Percentiles rank a stretch among this genome's conserved stretches.
These are phyloP conservation scores for Talaromyces verruculosus DNA, from an alignment of 2,329 filamentous ascomycete genomes.

Conservation along the genomic window DNA sequence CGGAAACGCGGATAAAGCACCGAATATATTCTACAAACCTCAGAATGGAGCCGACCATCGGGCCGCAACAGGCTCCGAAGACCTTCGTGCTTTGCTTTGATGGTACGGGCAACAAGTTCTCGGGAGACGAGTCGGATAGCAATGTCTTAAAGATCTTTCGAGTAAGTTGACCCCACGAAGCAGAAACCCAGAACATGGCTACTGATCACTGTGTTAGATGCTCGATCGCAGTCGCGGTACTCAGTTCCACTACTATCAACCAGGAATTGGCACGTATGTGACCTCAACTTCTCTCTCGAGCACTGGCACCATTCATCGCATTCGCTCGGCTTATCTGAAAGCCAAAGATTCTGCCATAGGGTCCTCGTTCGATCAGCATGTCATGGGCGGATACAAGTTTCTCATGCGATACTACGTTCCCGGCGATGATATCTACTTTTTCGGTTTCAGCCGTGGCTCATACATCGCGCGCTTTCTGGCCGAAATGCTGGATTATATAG, in stretches of 20 bases:
- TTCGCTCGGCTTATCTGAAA: slow-evolving; percentile 53
- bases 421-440: slow-evolving; percentile 64
- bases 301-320: slow-evolving; percentile 42
- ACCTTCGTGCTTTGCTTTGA: slow-evolving; percentile 47
- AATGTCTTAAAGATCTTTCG: slow-evolving; percentile 51
- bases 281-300: slow-evolving; percentile 37
- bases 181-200: neutral
- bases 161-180: slow-evolving; percentile 28
- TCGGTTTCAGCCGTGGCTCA: slow-evolving; percentile 70
- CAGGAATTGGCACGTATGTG: slow-evolving; percentile 49
- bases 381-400: slow-evolving; percentile 79
- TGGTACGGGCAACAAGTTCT: slow-evolving; percentile 48
- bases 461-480: slow-evolving; percentile 75
- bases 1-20: neutral
- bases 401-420: slow-evolving; percentile 71
- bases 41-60: slow-evolving; percentile 24
- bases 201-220: slow-evolving; percentile 32
- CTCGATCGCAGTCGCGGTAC: slow-evolving; percentile 41
- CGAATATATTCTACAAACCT: neutral
- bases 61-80: slow-evolving; percentile 31
- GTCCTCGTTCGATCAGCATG: slow-evolving; percentile 77
- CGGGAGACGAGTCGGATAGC: slow-evolving; percentile 46
- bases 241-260: slow-evolving; percentile 47
- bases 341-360: slow-evolving; percentile 70
- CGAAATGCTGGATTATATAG: slow-evolving; percentile 82